Evolutionary conservation across 1,284 basidiomycete species (phyloP).

Genomic region (Lentinula novae-zelandiae): DNA sequence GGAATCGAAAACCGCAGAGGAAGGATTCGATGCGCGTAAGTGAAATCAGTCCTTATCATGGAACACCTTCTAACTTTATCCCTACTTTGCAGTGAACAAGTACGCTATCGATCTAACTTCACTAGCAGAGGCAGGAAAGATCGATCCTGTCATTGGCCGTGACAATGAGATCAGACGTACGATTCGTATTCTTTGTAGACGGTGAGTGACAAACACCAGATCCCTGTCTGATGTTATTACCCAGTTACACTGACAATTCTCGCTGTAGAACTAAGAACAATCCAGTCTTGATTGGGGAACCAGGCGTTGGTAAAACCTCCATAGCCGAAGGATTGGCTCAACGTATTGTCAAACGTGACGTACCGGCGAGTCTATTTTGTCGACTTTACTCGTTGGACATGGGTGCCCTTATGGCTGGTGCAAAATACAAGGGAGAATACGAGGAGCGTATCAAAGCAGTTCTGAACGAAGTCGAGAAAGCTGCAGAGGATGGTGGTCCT

Average conservation of each 20-base stretch:
- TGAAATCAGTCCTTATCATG: not conserved
- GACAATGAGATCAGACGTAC: conserved; percentile 83
- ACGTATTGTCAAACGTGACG: conserved; percentile 92
- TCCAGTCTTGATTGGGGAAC: conserved; percentile 90
- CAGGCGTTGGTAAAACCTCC: conserved; percentile 91
- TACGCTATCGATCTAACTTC: conserved; percentile 86
- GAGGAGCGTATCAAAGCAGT: conserved; percentile 96
- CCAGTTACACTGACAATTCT: conserved; percentile 16
- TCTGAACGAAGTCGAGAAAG: conserved; percentile 91
- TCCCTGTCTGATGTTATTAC: not conserved
- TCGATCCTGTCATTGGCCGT: conserved; percentile 91
- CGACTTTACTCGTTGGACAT: conserved; percentile 89
- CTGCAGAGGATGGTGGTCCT: conserved; percentile 72
- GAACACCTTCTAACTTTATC: not conserved
- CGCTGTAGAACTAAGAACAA: conserved; percentile 81
- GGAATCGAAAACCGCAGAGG: conserved; percentile 78
- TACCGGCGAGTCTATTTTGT: conserved; percentile 83
- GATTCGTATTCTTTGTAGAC: conserved; percentile 72
- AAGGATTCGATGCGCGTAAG: conserved; percentile 74
- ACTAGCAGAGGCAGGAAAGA: conserved; percentile 85
- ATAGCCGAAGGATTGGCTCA: conserved; percentile 97
- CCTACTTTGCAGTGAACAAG: conserved; percentile 46
- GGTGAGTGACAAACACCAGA: conserved; percentile 33
- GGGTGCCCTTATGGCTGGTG: conserved; percentile 95
- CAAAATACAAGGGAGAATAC: conserved; percentile 96